Base-by-base conservation (phyloP, 1,284 basidiomycete species). In the Exobasidium rhododendri region DNA sequence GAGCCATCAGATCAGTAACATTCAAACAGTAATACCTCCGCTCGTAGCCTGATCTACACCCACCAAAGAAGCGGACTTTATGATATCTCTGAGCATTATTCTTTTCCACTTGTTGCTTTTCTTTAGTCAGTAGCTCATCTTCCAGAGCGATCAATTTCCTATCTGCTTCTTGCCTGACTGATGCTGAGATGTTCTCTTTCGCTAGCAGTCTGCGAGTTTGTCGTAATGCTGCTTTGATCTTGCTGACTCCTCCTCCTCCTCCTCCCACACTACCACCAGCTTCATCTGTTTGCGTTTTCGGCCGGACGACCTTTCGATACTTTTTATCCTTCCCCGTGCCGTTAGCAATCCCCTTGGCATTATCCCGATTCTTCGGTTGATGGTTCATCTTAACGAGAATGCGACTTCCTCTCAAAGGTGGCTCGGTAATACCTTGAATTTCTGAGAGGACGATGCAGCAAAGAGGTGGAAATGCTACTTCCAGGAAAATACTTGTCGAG, bases 131-230 rank as follows among this genome's bases (percentile, higher is more conserved):
- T 40, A 73, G 30, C 57, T 73, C 71, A 10, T 62, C 50, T 40
- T 70, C 61, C 40, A 72, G 66, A 0, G 72, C 56, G 6, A 60
- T 61, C 28, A 74, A 68, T 20, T 68, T 57, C 22, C 72, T 63
- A 54, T 74, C 69, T 11, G 72, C 72, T 54, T 74, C 72, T 56
- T 70, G 70, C 53, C 65, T 65, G 49, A 63, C 66, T 17, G 67
- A 70, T 1, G 68, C 68, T 3, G 65, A 67, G 4, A 74, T 63
- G 32, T 72, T 71, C 6, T 61, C 53, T 53, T 68, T 69, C 32
- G 67, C 59, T 17, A 73, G 65, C 28, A 73, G 60, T 20, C 71
- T 65, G 56, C 69, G 69, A 17, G 71, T 71, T 56, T 73, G 71
- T 35, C 71, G 63, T 29, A 73, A 66, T 14, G 67, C 63, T 0